Base-by-base conservation (phyloP, 352 stramenopile genomes). In the Phytopythium mirpurense region DNA sequence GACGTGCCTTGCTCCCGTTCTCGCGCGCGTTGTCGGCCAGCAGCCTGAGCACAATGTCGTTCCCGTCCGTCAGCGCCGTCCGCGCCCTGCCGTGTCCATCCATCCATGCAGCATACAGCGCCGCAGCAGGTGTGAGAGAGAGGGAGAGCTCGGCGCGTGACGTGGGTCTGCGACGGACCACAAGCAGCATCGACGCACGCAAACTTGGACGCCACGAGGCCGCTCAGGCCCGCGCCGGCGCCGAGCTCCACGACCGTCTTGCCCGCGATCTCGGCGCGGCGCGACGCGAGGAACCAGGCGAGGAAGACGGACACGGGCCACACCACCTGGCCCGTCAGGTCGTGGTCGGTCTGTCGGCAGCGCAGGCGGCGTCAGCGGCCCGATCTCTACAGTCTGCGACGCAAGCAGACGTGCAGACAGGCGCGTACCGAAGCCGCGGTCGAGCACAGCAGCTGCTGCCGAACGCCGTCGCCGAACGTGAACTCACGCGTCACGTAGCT, bases 311-410 rank as follows among this genome's bases (percentile, higher is more conserved):
- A 89, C 21, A 88, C 78, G 12, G 75, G 80, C 80, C 77, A 90
- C 43, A 90, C 71, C 0, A 90, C 68, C 79, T 90, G 80, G 36
- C 80, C 80, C 34, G 80, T 90, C 26, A 90, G 62, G 43, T 90
- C 78, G 59, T 86, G 80, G 60, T 88, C 80, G 1, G 80, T 90
- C 60, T 70, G 59, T 15, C 38, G 48, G 23, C 7, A 21, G 49
- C 29, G 29, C 29, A 32, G 5, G 29, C 29, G 29, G 29, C 9
- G 5, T 10, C 5, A 5, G 29, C 5, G 9, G 29, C 29, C 5
- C 29, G 5, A 32, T 9, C 5, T 5, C 34, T 36, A 16, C 37
- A 5, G 52, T 12, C 3, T 36, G 16, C 36, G 16, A 15, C 36
- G 29, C 29, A 9, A 32, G 29, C 29, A 9, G 29, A 9, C 29